Evolutionary conservation across 179 eudicot species (phyloP).

Genomic region (Vitellaria paradoxa): DNA sequence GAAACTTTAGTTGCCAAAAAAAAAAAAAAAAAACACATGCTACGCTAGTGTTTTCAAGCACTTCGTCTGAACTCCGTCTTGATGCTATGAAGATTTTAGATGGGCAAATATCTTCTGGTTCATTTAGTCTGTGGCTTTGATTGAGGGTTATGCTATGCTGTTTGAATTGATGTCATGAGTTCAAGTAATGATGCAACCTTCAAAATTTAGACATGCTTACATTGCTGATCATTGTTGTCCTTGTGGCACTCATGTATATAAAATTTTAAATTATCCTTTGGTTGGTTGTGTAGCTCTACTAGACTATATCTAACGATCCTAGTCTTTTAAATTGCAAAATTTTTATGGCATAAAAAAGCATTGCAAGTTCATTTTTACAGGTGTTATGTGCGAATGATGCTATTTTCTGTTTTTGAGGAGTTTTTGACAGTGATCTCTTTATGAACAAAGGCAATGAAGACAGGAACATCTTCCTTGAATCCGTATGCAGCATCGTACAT

Average conservation of each 20-base stretch:
- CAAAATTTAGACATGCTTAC: background rate
- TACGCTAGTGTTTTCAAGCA: background rate
- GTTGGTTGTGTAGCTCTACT: background rate
- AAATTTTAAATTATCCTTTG: background rate
- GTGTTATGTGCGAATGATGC: background rate
- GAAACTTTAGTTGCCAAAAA: background rate
- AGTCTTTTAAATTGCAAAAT: background rate
- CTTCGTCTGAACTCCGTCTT: background rate
- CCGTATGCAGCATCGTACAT: conserved; percentile 68
- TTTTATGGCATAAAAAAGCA: background rate
- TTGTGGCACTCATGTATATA: background rate
- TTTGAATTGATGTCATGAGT: background rate
- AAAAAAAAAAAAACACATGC: no score
- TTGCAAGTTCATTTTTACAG: background rate
- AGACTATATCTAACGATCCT: background rate
- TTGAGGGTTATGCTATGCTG: background rate
- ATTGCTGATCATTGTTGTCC: background rate
- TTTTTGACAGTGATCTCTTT: conserved; percentile 14
- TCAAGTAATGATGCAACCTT: background rate
- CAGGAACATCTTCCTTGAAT: conserved; percentile 59
- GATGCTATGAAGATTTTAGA: background rate
- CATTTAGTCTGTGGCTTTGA: background rate
- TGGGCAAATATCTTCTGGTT: background rate
- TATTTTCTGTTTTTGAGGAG: background rate
- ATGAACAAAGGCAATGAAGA: conserved; percentile 41